Base-by-base conservation (phyloP, 169 alveolate species). In the Babesia bigemina region DNA sequence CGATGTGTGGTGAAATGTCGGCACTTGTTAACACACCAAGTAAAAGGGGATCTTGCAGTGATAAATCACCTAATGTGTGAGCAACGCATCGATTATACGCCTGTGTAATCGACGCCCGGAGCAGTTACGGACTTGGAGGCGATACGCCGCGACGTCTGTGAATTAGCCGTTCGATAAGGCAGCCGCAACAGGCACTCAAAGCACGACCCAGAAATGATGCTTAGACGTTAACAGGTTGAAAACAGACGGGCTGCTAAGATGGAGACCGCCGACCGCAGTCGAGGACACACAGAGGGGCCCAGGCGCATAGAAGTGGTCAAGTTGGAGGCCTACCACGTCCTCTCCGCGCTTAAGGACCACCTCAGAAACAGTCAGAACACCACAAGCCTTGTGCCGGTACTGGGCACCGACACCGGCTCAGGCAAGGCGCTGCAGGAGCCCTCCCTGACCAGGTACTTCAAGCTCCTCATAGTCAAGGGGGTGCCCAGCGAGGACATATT, bases 311-410 rank as follows among this genome's bases (percentile, higher is more conserved):
- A 70, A 73, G 72, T 73, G 29, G 70, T 81, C 14, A 70, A 73
- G 63, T 72, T 60, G 39, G 88, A 81, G 21, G 83, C 88, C 22
- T 81, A 81, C 72, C 75, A 81, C 39, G 84, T 81, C 17, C 63
- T 81, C 55, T 62, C 88, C 6, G 84, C 76, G 16, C 59, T 81
- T 2, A 81, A 66, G 76, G 75, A 76, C n/a, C 58, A 73, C 58
- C 49, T 81, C 29, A 70, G 70, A 22, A 81, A 67, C 75, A 70
- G 29, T 36, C 52, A 78, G 4, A 47, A 58, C 22, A 81, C 79
- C n/a, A 55, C 81, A 14, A 81, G 75, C 71, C 59, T 72, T 33
- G 88, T 81, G 24, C 88, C 88, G 2, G 75, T 72, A 10, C 72
- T 81, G n/a, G 88, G 88, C 24, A n/a, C 79, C 10, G 88, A 81